These are phyloP conservation scores for Calonectria ilicicola DNA, from an alignment of 2,329 filamentous ascomycete genomes.

Conservation along the genomic window DNA sequence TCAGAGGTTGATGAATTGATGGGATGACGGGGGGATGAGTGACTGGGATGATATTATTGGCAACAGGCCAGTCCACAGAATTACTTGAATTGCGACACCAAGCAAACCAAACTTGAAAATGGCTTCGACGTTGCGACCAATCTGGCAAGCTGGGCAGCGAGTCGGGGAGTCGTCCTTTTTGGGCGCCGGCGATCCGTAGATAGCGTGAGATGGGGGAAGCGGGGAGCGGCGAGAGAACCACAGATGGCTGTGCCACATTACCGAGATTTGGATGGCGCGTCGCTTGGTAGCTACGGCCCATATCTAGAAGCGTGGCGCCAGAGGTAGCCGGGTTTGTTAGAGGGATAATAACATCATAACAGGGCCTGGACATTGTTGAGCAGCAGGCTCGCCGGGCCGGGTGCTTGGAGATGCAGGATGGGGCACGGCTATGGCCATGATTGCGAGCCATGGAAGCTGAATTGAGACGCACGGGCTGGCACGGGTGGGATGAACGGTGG, in stretches of 20 bases:
- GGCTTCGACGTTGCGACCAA: constrained; percentile 9
- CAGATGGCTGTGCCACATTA: constrained; percentile 17
- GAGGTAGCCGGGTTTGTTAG: not conserved
- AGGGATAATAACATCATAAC: not conserved
- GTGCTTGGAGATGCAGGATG: not conserved
- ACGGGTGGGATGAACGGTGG: not conserved
- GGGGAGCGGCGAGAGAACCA: constrained; percentile 6
- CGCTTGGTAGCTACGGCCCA: constrained; percentile 8
- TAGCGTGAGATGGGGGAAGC: constrained; percentile 12
- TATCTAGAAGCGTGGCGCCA: constrained; percentile 10
- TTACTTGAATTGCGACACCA: not conserved
- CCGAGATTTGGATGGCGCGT: constrained; percentile 31
- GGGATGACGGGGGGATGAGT: not conserved
- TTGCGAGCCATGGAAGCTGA: not conserved
- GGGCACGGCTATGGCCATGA: not conserved
- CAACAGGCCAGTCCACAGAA: not conserved
- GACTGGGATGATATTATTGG: constrained; percentile 9
- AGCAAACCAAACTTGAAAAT: not conserved
- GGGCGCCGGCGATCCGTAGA: constrained; percentile 6
- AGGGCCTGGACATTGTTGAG: not conserved
- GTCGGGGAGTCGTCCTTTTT: not conserved
- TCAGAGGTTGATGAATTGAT: constrained; percentile 11
- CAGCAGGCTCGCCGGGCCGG: not conserved
- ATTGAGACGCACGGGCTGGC: not conserved
- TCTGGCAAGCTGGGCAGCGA: not conserved